Percentiles rank a stretch among this genome's conserved stretches.
Conservation (phyloP, 345 rosid species). For the Cardiospermum halicacabum region DNA sequence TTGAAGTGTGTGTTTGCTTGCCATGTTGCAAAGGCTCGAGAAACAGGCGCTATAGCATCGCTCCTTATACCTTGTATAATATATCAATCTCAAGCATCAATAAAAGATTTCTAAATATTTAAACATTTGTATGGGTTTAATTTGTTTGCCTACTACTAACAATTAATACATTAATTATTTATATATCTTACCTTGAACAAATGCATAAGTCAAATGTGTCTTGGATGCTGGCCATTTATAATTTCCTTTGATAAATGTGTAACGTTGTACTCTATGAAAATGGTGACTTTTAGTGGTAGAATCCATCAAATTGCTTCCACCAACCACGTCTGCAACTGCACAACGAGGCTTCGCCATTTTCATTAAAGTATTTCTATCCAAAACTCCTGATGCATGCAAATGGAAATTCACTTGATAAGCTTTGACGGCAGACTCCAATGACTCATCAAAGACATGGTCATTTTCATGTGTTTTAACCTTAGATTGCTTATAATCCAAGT, state of each 20-base stretch:
- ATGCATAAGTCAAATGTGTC: constrained; percentile 25
- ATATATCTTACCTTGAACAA: not conserved
- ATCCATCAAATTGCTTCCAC: constrained; percentile 24
- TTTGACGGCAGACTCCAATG: constrained; percentile 17
- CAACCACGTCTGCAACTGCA: constrained; percentile 30
- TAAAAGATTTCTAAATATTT: too few relatives aligned
- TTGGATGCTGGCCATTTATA: constrained; percentile 31
- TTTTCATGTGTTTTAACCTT: not conserved
- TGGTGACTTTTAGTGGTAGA: not conserved
- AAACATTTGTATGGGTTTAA: too few relatives aligned
- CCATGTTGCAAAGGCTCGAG: not conserved
- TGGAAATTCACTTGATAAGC: constrained; percentile 6
- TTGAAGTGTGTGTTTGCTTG: not conserved
- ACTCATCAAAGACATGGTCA: constrained; percentile 29
- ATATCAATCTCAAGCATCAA: too few relatives aligned
- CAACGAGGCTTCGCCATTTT: constrained; percentile 7
- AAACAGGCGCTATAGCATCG: not conserved
- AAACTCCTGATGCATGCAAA: constrained; percentile 16
- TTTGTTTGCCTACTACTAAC: too few relatives aligned
- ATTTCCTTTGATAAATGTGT: not conserved
- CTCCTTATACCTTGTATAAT: not conserved
- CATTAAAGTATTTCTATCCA: constrained; percentile 21
- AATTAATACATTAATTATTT: too few relatives aligned
- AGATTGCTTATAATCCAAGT: constrained; percentile 1
- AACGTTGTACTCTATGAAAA: constrained; percentile 22